Evolutionary conservation across 305 asterid species (phyloP).

Genomic region (Solanum chacoense): DNA sequence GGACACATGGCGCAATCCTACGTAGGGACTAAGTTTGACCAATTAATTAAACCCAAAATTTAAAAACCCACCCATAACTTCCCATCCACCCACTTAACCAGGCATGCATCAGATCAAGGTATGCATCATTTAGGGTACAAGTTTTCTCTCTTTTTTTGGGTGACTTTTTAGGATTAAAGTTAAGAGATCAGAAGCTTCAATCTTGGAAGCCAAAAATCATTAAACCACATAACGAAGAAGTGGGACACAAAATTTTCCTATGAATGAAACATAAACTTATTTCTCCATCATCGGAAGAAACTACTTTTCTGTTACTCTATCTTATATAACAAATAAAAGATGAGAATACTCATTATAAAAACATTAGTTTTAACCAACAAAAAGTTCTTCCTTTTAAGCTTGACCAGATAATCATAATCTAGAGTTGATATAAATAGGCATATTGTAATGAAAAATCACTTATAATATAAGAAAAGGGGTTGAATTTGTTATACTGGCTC

Average conservation of each 20-base stretch:
- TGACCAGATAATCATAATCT: neutral
- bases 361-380: neutral
- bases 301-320: neutral
- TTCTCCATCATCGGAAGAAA: neutral
- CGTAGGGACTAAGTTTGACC: too few species aligned
- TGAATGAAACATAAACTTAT: neutral
- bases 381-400: too few species aligned
- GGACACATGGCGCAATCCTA: too few species aligned
- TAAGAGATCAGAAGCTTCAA: neutral
- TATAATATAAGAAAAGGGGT: neutral
- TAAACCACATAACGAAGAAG: neutral
- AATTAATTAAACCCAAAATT: too few species aligned
- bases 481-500: neutral
- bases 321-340: neutral
- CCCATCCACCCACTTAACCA: too few species aligned
- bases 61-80: too few species aligned
- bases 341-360: neutral
- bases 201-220: neutral
- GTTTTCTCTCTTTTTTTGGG: neutral
- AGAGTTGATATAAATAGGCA: neutral
- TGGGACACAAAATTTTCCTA: neutral
- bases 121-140: neutral
- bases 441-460: neutral
- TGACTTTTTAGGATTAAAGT: neutral
- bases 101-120: neutral